phyloP scores from a whole-genome alignment of 148 eudicot species.

The Nepenthes mirabilis region DNA sequence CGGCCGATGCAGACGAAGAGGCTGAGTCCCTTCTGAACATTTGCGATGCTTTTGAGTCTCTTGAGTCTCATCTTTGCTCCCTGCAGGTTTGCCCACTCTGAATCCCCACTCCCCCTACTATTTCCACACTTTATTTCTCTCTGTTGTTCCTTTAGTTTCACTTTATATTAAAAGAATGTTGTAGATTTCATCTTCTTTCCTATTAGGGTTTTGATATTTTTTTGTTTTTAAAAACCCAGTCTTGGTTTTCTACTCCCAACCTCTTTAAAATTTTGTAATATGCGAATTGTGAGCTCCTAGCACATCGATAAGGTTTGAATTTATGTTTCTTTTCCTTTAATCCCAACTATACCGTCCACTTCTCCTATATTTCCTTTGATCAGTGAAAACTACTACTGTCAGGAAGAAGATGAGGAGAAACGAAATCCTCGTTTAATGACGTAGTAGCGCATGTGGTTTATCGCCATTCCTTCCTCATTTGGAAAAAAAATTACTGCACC shows the following conservation, averaged over 20 bases:
- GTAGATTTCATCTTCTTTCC: not conserved
- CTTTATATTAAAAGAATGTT: too few relatives aligned
- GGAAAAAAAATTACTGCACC: not conserved
- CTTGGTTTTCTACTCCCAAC: too few relatives aligned
- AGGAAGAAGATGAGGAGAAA: not conserved
- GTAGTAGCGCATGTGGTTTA: not conserved
- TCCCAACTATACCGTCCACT: too few relatives aligned
- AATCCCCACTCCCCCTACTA: not conserved
- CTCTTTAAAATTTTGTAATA: too few relatives aligned
- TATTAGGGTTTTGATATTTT: constrained; percentile 6
- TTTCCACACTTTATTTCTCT: not conserved
- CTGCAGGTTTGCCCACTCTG: constrained; percentile 38
- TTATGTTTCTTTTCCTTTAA: too few relatives aligned
- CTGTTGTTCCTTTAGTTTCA: too few relatives aligned
- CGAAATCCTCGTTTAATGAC: too few relatives aligned
- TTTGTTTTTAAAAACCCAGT: too few relatives aligned
- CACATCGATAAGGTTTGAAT: too few relatives aligned
- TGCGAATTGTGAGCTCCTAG: too few relatives aligned
- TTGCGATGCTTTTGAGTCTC: constrained; percentile 69
- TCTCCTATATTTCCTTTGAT: not conserved
- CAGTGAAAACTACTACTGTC: not conserved
- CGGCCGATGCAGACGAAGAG: constrained; percentile 17
- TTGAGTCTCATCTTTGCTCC: constrained; percentile 67
- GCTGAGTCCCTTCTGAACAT: constrained; percentile 55
- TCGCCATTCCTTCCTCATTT: not conserved